Base-by-base conservation (phyloP, 768 basidiomycete genomes). In the Suillus bovinus region DNA sequence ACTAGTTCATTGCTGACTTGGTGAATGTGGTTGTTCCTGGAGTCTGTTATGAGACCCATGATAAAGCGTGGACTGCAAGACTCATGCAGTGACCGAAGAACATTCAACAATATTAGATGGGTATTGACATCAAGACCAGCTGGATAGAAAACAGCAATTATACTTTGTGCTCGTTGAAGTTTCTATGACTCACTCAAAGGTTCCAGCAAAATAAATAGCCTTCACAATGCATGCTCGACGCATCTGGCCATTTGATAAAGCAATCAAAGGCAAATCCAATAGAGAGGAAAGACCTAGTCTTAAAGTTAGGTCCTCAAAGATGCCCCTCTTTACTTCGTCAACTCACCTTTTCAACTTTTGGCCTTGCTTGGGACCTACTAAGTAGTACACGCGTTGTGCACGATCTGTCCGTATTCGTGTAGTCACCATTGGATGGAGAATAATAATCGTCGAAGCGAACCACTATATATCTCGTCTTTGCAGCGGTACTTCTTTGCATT, bases 211-310 rank as follows among this genome's bases (percentile, higher is more conserved):
- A n/a, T n/a, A 71, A 10, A 98, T 73, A 0, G 91, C 91, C 65
- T 88, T 85, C 10, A 91, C 80, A 53, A 99, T 91, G 50, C 95
- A 79, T 6, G 94, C 94, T 20, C 93, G 78, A 42, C 96, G 78
- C 34, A 89, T 98, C 78, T 99, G 96, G 0, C 96, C 96, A 69
- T 96, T 96, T 65, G 90, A 93, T 58, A 98, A 73, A 0, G 92
- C 92, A 10, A 98, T 81, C 4, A 92, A 71, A 0, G 96, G 96
- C 5, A 96, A 70, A 69, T 95, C 89, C n/a, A 99, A 78, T 29
- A 96, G 75, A 5, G 79, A 66, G 2, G 73, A 71, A 44, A 98
- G 77, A 10, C 82, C 81, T 71, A 98, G 81, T 53, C 75, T 72
- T 3, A 78, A 74, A 0, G 85, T 79, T n/a, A 92, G 72, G 2